Percentiles rank a stretch among this genome's conserved stretches.
These are phyloP conservation scores for Sordariomycetes sp. DNA, from an alignment of 2,329 filamentous ascomycete species.

Conservation along the genomic window DNA sequence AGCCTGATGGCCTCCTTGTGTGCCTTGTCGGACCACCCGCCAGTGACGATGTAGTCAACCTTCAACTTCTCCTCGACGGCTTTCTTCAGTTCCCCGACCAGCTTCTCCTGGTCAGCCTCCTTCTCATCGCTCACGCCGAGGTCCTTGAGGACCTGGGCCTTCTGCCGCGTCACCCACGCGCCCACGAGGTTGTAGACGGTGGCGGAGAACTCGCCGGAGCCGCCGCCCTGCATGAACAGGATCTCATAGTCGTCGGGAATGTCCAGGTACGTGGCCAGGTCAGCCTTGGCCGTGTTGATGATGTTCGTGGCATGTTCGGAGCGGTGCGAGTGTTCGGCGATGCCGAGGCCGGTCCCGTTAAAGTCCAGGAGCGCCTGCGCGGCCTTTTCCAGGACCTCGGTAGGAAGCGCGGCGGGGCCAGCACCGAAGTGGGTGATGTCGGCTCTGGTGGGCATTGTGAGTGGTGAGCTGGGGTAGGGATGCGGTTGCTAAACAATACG, in stretches of 20 bases:
- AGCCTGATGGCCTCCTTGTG: constrained; percentile 72
- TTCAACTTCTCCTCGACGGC: constrained; percentile 61
- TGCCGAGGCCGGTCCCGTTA: constrained; percentile 75
- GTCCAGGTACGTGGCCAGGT: constrained; percentile 63
- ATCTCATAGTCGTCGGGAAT: constrained; percentile 82
- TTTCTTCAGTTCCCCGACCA: constrained; percentile 48
- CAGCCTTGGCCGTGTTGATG: constrained; percentile 66
- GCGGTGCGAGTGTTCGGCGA: constrained; percentile 86
- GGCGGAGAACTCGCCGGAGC: constrained; percentile 76
- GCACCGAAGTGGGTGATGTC: constrained; percentile 84
- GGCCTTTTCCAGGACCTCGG: constrained; percentile 66
- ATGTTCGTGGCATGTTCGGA: constrained; percentile 69
- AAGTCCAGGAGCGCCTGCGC: constrained; percentile 67
- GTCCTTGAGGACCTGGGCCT: constrained; percentile 46
- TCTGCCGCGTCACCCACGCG: constrained; percentile 67
- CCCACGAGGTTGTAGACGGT: constrained; percentile 75
- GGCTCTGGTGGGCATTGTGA: constrained; percentile 56
- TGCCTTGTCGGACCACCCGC: constrained; percentile 81
- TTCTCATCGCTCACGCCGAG: constrained; percentile 33
- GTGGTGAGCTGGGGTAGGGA: neutral
- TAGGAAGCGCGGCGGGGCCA: constrained; percentile 79
- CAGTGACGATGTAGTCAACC: constrained; percentile 84
- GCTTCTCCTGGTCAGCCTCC: constrained; percentile 38
- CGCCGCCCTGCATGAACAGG: constrained; percentile 79
- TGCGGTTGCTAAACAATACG: neutral